Evolutionary conservation across 2,329 filamentous ascomycete species (phyloP).

Genomic region (Cladosporium sp.): DNA sequence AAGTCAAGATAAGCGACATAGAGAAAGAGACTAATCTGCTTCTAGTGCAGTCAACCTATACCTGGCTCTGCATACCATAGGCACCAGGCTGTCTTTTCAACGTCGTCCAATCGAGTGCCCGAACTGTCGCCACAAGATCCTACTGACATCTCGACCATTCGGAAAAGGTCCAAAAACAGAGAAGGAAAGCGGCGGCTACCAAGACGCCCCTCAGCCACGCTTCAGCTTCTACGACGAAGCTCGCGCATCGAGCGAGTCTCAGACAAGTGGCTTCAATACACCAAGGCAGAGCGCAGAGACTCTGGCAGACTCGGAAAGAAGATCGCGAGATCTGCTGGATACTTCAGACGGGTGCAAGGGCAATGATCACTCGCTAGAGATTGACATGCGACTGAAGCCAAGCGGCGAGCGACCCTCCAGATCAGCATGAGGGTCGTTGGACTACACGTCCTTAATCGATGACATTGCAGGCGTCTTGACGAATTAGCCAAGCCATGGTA

Average conservation of each 20-base stretch:
- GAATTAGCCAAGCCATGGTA: no score
- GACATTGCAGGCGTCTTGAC: no score
- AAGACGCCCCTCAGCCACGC: not conserved
- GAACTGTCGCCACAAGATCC: not conserved
- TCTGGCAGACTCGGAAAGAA: constrained; percentile 29
- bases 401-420: no score
- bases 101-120: not conserved
- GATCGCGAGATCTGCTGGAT: not conserved
- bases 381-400: no score
- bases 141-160: not conserved
- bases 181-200: not conserved
- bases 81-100: not conserved
- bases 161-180: not conserved
- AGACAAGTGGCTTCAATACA: constrained; percentile 3
- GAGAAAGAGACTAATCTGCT: no score
- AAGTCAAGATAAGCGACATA: no score
- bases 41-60: not conserved
- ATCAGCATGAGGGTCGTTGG: no score
- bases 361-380: no score
- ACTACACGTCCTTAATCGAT: no score
- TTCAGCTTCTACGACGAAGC: not conserved
- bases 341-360: no score
- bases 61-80: not conserved
- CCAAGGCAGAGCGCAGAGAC: not conserved
- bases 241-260: not conserved